phyloP scores from a whole-genome alignment of 257 asterid genomes.

The Perilla frutescens region DNA sequence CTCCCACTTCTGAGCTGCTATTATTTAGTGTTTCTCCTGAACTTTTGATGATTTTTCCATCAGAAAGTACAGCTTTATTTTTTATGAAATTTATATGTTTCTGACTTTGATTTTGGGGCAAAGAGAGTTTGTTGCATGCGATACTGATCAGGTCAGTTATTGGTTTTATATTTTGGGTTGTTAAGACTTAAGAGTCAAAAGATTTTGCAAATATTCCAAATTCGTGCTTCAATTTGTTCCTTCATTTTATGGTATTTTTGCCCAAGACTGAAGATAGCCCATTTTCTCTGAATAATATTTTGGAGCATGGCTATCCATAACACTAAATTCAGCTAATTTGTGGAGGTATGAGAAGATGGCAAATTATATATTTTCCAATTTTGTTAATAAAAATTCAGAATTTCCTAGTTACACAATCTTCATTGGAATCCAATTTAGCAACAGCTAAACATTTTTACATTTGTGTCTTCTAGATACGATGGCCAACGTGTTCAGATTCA shows the following conservation, averaged over 20 bases:
- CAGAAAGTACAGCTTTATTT: conserved; percentile 2
- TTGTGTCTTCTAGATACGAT: conserved; percentile 68
- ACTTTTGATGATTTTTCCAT: neutral
- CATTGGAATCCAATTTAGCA: conserved; percentile 9
- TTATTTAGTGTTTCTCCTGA: neutral
- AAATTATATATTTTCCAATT: neutral
- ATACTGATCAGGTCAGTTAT: neutral
- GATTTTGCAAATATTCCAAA: neutral
- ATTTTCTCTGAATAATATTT: conserved; percentile 26
- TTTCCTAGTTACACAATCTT: conserved; percentile 10
- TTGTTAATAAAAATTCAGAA: neutral
- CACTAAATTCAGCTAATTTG: too few relatives aligned
- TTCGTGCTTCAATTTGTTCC: neutral
- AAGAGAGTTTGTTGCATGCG: neutral
- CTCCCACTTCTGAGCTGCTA: neutral
- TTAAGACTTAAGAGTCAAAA: neutral
- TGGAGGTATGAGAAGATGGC: too few relatives aligned
- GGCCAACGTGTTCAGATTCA: conserved; percentile 98
- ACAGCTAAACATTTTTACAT: conserved; percentile 20
- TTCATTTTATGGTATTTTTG: conserved; percentile 8
- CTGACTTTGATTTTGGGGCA: conserved; percentile 14
- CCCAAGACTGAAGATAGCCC: neutral
- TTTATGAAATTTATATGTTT: conserved; percentile 10
- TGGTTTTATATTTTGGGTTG: conserved; percentile 10
- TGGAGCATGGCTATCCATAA: neutral